Percentiles rank a stretch among this genome's conserved stretches.
phyloP scores from a whole-genome alignment of 2,329 filamentous ascomycete genomes.

The Aschersonia sp. region DNA sequence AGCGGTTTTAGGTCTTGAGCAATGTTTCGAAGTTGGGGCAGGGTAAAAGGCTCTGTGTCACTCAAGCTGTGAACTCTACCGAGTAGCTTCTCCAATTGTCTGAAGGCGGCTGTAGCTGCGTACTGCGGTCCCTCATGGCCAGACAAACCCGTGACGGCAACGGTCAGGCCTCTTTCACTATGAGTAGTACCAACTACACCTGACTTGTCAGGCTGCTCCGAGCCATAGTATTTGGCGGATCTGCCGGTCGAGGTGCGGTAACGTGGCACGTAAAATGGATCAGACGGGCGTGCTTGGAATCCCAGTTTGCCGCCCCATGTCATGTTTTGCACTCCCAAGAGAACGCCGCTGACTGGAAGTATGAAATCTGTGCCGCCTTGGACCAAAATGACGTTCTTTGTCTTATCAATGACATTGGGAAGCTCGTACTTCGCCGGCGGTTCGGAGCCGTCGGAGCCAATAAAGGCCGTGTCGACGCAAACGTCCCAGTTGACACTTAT shows the following conservation, averaged over 20 bases:
- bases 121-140: conserved; percentile 61
- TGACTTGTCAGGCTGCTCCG: conserved; percentile 36
- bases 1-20: conserved; percentile 7
- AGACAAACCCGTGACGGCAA: conserved; percentile 43
- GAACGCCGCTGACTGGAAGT: conserved; percentile 51
- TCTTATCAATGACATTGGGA: conserved; percentile 57
- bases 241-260: conserved; percentile 4
- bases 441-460: conserved; percentile 9
- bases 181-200: conserved; percentile 57
- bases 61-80: conserved; percentile 48
- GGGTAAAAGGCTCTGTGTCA: conserved; percentile 21
- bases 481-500: conserved; percentile 12
- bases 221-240: conserved; percentile 16
- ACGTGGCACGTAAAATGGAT: conserved; percentile 52
- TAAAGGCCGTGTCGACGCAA: conserved; percentile 6
- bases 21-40: conserved; percentile 7
- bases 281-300: conserved; percentile 44
- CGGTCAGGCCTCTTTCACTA: conserved; percentile 64
- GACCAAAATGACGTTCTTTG: conserved; percentile 57
- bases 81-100: conserved; percentile 62
- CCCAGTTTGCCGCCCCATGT: conserved; percentile 60
- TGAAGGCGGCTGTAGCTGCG: conserved; percentile 50
- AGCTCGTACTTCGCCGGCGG: conserved; percentile 43
- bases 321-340: conserved; percentile 67
- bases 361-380: conserved; percentile 59